phyloP scores from a whole-genome alignment of 371 early-diverging fungal species.

The Batkoa obscura region DNA sequence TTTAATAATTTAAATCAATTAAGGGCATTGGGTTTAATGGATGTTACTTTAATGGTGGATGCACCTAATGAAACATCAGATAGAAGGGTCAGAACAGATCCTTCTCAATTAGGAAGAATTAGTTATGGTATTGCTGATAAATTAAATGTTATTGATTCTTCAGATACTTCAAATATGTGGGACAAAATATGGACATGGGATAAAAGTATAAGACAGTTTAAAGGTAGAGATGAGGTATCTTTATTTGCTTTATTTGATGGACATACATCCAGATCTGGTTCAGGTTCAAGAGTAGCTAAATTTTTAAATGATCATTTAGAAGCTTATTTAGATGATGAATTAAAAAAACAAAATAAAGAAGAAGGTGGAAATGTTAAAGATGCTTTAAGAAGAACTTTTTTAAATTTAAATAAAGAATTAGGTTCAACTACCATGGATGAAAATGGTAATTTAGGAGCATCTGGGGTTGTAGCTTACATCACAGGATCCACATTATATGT shows the following conservation, averaged over 20 bases:
- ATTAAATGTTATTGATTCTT: slow-evolving; percentile 33
- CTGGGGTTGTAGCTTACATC: slow-evolving; percentile 60
- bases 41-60: slow-evolving; percentile 62
- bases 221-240: slow-evolving; percentile 63
- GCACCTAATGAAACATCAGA: slow-evolving; percentile 64
- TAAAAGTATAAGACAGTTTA: slow-evolving; percentile 56
- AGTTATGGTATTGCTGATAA: slow-evolving; percentile 77
- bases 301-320: slow-evolving; percentile 51
- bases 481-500: slow-evolving; percentile 60
- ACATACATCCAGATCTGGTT: slow-evolving; percentile 23
- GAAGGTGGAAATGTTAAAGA: slow-evolving; percentile 17
- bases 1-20: slow-evolving; percentile 55
- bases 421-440: slow-evolving; percentile 21
- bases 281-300: slow-evolving; percentile 37
- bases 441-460: slow-evolving; percentile 39
- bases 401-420: slow-evolving; percentile 54
- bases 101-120: slow-evolving; percentile 57
- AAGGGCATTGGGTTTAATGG: slow-evolving; percentile 70
- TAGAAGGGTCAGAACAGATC: slow-evolving; percentile 68
- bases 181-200: slow-evolving; percentile 46
- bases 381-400: slow-evolving; percentile 50
- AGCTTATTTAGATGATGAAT: slow-evolving; percentile 43
- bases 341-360: slow-evolving; percentile 23
- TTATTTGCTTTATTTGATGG: slow-evolving; percentile 80
- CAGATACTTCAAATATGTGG: slow-evolving; percentile 6